These are phyloP conservation scores for Arabis hirsuta DNA, from an alignment of 345 rosid species.

Conservation along the genomic window DNA sequence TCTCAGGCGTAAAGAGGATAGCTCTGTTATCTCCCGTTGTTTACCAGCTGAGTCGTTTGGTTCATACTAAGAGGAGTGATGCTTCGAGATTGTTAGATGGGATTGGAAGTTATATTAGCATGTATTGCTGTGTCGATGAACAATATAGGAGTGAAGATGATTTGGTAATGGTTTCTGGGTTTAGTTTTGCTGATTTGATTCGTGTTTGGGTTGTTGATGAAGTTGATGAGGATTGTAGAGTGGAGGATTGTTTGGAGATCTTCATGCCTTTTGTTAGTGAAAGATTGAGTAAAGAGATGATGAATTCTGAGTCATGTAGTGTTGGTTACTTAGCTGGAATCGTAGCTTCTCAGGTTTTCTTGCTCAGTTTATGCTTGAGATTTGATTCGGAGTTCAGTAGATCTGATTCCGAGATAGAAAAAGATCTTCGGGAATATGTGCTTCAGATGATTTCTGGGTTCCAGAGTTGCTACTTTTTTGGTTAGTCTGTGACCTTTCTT, in stretches of 20 bases:
- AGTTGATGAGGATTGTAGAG: slow-evolving; percentile 40
- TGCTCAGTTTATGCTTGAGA: slow-evolving; percentile 64
- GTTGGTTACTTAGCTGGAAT: slow-evolving; percentile 66
- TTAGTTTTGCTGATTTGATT: slow-evolving; percentile 55
- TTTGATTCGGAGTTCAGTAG: slow-evolving; percentile 43
- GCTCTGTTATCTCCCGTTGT: slow-evolving; percentile 70
- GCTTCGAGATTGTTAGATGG: slow-evolving; percentile 61
- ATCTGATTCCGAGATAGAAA: slow-evolving; percentile 46
- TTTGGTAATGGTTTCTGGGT: slow-evolving; percentile 44
- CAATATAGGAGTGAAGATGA: slow-evolving; percentile 37
- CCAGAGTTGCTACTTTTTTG: slow-evolving; percentile 57
- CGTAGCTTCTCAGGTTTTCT: slow-evolving; percentile 65
- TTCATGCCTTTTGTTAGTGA: slow-evolving; percentile 61
- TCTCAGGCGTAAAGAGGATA: slow-evolving; percentile 49
- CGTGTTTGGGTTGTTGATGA: slow-evolving; percentile 66
- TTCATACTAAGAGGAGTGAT: slow-evolving; percentile 43
- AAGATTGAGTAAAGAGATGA: slow-evolving; percentile 44
- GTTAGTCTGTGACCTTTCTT: slow-evolving; percentile 46
- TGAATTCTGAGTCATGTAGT: slow-evolving; percentile 46
- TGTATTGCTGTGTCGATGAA: slow-evolving; percentile 34
- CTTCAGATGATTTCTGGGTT: slow-evolving; percentile 55
- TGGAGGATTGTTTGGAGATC: slow-evolving; percentile 47
- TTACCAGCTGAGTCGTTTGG: slow-evolving; percentile 50
- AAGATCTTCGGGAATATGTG: slow-evolving; percentile 50
- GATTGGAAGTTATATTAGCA: slow-evolving; percentile 54